Base-by-base conservation (phyloP, 2,329 filamentous ascomycete species). In the Trichoderma sp. region DNA sequence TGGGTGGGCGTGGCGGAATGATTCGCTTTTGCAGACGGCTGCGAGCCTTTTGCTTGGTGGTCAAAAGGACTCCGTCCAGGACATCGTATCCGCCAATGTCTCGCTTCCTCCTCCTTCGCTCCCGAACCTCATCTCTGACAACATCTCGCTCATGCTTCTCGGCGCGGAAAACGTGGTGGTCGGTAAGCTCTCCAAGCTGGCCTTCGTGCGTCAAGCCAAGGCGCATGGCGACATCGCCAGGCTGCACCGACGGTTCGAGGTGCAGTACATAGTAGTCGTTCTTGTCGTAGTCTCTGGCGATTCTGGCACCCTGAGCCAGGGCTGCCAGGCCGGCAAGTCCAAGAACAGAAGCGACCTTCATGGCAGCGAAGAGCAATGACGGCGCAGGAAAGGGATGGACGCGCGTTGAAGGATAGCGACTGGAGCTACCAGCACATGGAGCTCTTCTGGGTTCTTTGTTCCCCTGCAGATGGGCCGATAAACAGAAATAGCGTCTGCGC, bases 221-320 rank as follows among this genome's bases (percentile, higher is more conserved):
- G 27, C 91, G 88, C 63, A 87, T 85, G 33, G 95, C 95, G 77
- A 98, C 88, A 56, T 93, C 88, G 29, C 89, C 85, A 18, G 95
- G 95, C 16, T 91, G 88, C 7, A 90, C 87, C 50, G 89, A 87
- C 14, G 90, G 86, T 76, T 93, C 90, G 81, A 99, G 89, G 79
- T 98, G 94, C 64, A 99, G 88, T 78, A 97, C 95, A 83, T 98
- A 98, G 86, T 97, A 98, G 84, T 99, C 96, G 84, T 95, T 91
- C 53, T 90, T 88, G 67, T 93, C 90, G 87, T 97, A 94, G 81
- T 97, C 90, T 79, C 94, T 93, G 77, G 88, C 86, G 67, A 87
- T 86, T 62, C 91, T 83, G 63, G 87, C 83, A 35, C 88, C 86
- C 75, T 87, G 84, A 76, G 87, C 84, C 81, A 88, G 80, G 76